A percentile compares a stretch with the other conserved stretches of the same genome.
phyloP scores from a whole-genome alignment of 768 basidiomycete genomes.

The Mycena vulgaris region DNA sequence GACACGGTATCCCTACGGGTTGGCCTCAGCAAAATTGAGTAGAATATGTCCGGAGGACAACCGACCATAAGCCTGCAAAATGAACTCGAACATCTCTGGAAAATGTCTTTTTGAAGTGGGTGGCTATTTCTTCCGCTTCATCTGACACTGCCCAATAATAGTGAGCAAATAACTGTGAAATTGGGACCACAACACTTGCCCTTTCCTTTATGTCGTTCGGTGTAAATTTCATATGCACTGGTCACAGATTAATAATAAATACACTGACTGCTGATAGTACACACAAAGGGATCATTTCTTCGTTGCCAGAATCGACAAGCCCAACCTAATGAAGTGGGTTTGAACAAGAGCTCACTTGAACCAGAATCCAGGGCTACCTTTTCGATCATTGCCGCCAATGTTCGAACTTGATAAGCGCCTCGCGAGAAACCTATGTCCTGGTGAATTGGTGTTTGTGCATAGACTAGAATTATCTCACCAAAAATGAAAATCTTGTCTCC shows the following conservation, averaged over 20 bases:
- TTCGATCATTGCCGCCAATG: constrained; percentile 15
- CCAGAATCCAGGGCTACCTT: background rate
- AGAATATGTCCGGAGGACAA: background rate
- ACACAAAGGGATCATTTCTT: constrained; percentile 11
- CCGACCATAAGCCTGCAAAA: background rate
- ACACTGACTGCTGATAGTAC: background rate
- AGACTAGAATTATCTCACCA: background rate
- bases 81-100: background rate
- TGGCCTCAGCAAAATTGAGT: background rate
- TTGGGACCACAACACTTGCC: too few relatives aligned
- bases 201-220: constrained; percentile 10
- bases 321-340: background rate
- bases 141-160: background rate
- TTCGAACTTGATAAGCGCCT: constrained; percentile 17
- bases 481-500: constrained; percentile 14
- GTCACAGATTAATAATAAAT: background rate
- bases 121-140: background rate
- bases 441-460: background rate
- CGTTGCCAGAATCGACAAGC: constrained; percentile 7
- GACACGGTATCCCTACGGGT: constrained; percentile 3
- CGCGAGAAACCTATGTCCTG: background rate
- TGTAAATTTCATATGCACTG: constrained; percentile 19
- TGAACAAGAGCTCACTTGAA: too few relatives aligned
- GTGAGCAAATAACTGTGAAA: background rate
- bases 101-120: constrained; percentile 3